Evolutionary conservation across 306 rosid species (phyloP), one percentile per base, ranked within the genome.

Genomic region (Begonia masoniana): DNA sequence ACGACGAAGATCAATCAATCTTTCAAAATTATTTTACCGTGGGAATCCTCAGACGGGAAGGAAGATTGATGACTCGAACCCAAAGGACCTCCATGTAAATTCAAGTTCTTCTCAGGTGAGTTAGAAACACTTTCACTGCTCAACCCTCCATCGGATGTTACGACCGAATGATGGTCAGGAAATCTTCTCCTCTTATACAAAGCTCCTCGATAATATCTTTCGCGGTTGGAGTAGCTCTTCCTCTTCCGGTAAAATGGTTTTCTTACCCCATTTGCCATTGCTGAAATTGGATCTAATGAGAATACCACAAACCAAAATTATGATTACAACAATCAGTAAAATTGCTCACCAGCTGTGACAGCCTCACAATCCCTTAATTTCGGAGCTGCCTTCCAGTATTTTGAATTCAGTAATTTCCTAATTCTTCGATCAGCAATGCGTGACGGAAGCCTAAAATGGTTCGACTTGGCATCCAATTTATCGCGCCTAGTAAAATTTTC

Each of bases 61-160:
- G 85, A 61, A 48, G 76, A 57, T 62, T 69, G 69, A 62, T 52
- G 74, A 48, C 76, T 59, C 19, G 52, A 15, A 23, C 67, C 76
- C 23, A 78, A 61, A 68, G 78, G 56, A 66, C 65, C 71, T 60
- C 50, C 70, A 55, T 19, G 84, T 51, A 64, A 55, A 41, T 52
- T 47, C 55, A 43, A 51, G 54, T 75, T 68, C 66, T 82, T 85
- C 64, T 67, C 76, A 1, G 78, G 84, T 41, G 80, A 80, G 64
- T 80, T 69, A 52, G 91, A 74, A 68, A 83, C 85, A 63, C 94
- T 85, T 47, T 81, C 94, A 66, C 88, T 76, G 64, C 94, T 82
- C 75, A 82, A 76, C 60, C 84, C 91, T 58, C 83, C 91, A 61
- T 75, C 76, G 55, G 80, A 74, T 61, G 74, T 74, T 65, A 82